Evolutionary conservation across 2,329 filamentous ascomycete genomes (phyloP), one percentile per base, ranked within the genome.

Genomic region (Penicillium sp.): DNA sequence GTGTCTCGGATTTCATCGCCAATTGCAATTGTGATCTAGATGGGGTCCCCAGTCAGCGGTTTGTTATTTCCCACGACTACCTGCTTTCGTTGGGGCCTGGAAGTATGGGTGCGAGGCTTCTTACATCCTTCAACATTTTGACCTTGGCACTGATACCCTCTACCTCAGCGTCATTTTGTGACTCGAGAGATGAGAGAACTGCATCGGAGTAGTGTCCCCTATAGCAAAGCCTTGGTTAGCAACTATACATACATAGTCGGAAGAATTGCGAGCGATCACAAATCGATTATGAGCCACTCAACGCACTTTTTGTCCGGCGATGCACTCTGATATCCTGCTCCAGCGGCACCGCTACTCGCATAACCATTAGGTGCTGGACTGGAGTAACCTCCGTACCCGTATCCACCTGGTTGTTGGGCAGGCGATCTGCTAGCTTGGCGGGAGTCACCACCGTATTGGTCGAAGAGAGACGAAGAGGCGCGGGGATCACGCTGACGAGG

Each of bases 1-100:
- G 90, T 94, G 62, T 96, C 90, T 66, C 93, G 86, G 69, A 97
- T 97, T 76, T 97, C 94, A 70, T 95, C 91, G 63, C 94, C 94
- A 65, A 99, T 99, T 5, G 92, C 91, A 38, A 91, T 79, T 1
- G 92, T 96, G 79, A 99, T 88, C 90, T 94, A 45, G 21, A 34
- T 64, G 21, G 27, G 43, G 53, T 58, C 57, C 29, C 50, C 48
- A 57, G 31, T 62, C 7, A 60, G 55, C 21, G 15, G 16, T 31
- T 40, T 40, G 19, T 6, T 19, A 23, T 48, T 58, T 39, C 23
- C n/a, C 33, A 29, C 9, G 11, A 38, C 5, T 13, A 10, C 23
- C 13, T 36, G 38, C n/a, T 40, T 10, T 43, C 15, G 27, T 23
- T 25, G n/a, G n/a, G n/a, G 16, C 21, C 19, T 43, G 38, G 11